Percentiles rank a stretch among this genome's conserved stretches.
These are phyloP conservation scores for Podila horticola DNA, from an alignment of 192 early-diverging fungal genomes.

Conservation along the genomic window DNA sequence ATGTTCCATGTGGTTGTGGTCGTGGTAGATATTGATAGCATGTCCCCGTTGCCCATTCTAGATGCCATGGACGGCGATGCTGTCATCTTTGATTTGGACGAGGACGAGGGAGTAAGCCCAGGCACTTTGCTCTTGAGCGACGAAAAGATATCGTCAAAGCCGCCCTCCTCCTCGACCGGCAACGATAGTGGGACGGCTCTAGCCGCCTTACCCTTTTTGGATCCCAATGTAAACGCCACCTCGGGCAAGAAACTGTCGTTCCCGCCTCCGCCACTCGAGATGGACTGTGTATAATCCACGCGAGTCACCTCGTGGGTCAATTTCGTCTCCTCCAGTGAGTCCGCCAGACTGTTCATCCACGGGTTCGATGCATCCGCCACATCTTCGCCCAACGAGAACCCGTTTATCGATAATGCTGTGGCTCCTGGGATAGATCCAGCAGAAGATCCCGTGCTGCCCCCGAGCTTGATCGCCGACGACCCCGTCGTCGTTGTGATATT, in stretches of 20 bases:
- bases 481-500: not conserved
- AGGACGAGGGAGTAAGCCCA: not conserved
- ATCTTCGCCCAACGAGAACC: conserved; percentile 48
- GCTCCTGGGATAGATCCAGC: not conserved
- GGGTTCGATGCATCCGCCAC: conserved; percentile 40
- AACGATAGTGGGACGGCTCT: not conserved
- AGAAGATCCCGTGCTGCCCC: not conserved
- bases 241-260: conserved; percentile 8
- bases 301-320: not conserved
- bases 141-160: conserved; percentile 37
- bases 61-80: not conserved
- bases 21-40: not conserved
- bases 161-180: conserved; percentile 26
- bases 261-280: not conserved
- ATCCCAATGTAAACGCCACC: conserved; percentile 2
- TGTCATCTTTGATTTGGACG: not conserved
- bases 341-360: conserved; percentile 36
- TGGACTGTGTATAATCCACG: conserved; percentile 37
- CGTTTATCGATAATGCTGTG: conserved; percentile 10
- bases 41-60: not conserved
- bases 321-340: conserved; percentile 26
- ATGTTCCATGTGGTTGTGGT: conserved; percentile 23
- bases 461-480: not conserved
- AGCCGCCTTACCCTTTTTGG: not conserved
- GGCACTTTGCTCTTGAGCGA: conserved; percentile 4